phyloP scores from a whole-genome alignment of 1,139 yeast genomes.

The Kodamaea sp. region DNA sequence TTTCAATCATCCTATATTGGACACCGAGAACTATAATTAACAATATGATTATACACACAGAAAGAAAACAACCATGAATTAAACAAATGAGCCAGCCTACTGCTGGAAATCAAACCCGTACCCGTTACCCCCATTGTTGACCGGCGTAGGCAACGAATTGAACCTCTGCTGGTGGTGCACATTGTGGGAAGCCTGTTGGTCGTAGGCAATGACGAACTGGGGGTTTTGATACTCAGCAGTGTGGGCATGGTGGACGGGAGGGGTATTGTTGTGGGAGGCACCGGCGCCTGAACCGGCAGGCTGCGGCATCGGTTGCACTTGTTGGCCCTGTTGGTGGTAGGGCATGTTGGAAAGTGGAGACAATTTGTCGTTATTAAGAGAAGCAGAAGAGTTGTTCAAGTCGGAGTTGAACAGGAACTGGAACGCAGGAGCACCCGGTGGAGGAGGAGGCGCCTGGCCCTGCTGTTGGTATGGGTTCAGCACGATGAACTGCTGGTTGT shows the following conservation, averaged over 20 bases:
- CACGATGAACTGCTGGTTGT: conserved; percentile 17
- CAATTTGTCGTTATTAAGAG: conserved; percentile 24
- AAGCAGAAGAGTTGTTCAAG: conserved; percentile 9
- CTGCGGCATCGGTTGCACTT: no score
- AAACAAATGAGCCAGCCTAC: conserved; percentile 2
- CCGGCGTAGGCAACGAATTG: conserved; percentile 32
- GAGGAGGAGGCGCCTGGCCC: conserved; percentile 8
- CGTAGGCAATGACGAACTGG: conserved; percentile 17
- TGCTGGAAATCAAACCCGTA: conserved; percentile 19
- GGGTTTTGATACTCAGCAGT: conserved; percentile 11
- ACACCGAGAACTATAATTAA: no score
- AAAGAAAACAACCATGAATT: conserved; percentile 1
- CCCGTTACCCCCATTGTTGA: conserved; percentile 15
- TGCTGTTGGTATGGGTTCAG: conserved; percentile 21
- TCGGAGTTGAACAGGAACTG: conserved; percentile 26
- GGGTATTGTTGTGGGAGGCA: conserved; percentile 10
- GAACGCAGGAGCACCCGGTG: conserved; percentile 16
- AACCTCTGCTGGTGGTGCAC: conserved; percentile 25
- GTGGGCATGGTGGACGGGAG: conserved; percentile 9
- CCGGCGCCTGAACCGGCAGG: conserved; percentile 17
- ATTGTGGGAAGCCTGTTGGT: conserved; percentile 11
- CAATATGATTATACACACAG: no score
- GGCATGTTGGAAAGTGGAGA: conserved; percentile 29
- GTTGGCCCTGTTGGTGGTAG: conserved; percentile 13
- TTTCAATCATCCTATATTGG: no score